phyloP scores from a whole-genome alignment of 208 protist genomes.

The Novymonas esmeraldas region DNA sequence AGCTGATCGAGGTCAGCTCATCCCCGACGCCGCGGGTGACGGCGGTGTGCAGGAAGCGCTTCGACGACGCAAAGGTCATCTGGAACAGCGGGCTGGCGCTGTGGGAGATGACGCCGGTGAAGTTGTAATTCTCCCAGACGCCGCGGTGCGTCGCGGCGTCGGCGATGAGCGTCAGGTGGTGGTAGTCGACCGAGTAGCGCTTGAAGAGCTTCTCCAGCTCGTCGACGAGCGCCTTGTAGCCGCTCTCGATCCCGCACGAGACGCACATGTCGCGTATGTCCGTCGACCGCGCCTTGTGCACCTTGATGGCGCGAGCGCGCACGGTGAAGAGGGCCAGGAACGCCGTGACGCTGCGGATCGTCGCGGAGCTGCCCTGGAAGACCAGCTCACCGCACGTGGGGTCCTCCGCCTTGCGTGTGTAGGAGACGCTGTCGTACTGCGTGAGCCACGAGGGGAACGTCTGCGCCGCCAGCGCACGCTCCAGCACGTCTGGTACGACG shows the following conservation, averaged over 20 bases:
- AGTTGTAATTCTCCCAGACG: slow-evolving; percentile 90
- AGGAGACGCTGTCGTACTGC: slow-evolving; percentile 80
- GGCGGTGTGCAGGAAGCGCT: slow-evolving; percentile 84
- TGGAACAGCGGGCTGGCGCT: slow-evolving; percentile 91
- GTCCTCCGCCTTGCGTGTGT: slow-evolving; percentile 78
- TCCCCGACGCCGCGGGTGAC: slow-evolving; percentile 80
- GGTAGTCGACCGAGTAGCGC: slow-evolving; percentile 88
- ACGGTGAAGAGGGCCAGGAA: slow-evolving; percentile 88
- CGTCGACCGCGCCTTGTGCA: slow-evolving; percentile 78
- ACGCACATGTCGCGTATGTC: slow-evolving; percentile 86
- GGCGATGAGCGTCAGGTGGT: slow-evolving; percentile 89
- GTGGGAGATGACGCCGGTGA: slow-evolving; percentile 84
- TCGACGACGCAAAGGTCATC: slow-evolving; percentile 92
- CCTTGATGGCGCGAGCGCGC: slow-evolving; percentile 53
- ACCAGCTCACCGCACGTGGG: slow-evolving; percentile 76
- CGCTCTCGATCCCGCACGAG: slow-evolving; percentile 85
- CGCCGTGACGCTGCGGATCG: slow-evolving; percentile 64
- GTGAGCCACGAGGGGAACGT: slow-evolving; percentile 77
- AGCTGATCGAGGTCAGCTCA: slow-evolving; percentile 82
- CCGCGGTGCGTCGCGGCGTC: slow-evolving; percentile 90
- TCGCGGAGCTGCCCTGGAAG: slow-evolving; percentile 80
- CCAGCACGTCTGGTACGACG: slow-evolving; percentile 83
- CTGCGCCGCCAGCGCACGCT: slow-evolving; percentile 56
- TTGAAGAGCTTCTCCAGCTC: slow-evolving; percentile 90
- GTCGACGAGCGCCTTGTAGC: slow-evolving; percentile 74